Evolutionary conservation across 148 eudicot species (phyloP), one percentile per base, ranked within the genome.

Genomic region (Vaccinium vitisidaea): DNA sequence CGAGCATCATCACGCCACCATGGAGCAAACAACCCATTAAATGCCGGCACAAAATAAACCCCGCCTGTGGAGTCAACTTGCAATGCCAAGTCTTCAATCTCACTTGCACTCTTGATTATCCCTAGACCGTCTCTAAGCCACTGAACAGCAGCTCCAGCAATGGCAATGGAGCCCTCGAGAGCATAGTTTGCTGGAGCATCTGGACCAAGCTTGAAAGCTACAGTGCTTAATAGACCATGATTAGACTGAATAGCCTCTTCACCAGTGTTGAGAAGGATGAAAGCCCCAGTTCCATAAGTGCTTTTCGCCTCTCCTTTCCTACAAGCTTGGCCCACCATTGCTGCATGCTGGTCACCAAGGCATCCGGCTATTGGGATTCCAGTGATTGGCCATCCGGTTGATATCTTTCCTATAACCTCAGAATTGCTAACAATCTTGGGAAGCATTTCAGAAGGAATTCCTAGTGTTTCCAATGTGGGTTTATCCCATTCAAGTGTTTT

Each of bases 1-100:
- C 99, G 95, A 8, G 99, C 99, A 91, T 97, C 99, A 83, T 97
- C 99, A 69, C 99, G 93, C 99, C 99, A 97, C 98, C 98, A 97
- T n/a, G 99, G 99, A 80, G 99, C 99, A 90, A 94, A 97, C 83
- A 95, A 83, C 73, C 99, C 99, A 85, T 95, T 97, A 77, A 97
- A 97, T 9, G 99, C 99, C 0, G 99, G 99, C 52, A 97, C 99
- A 86, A 97, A 97, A 85, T 97, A 97, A 1, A 97, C 98, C 10
- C 99, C 99, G 10, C 99, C 99, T 0, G 92, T 89, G 8, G 98
- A 92, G 21, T 94, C 95, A 79, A 97, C 99, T 84, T 88, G 83
- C n/a, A 84, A 79, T 39, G 99, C 99, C 91, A 97, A 86, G 25
- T 91, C 95, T 87, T 97, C 99, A 82, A 97, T 95, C 85, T 97